Percentiles rank a stretch among this genome's conserved stretches.
Conservation (phyloP, 2,329 filamentous ascomycete genomes). For the Cercospora sojina region DNA sequence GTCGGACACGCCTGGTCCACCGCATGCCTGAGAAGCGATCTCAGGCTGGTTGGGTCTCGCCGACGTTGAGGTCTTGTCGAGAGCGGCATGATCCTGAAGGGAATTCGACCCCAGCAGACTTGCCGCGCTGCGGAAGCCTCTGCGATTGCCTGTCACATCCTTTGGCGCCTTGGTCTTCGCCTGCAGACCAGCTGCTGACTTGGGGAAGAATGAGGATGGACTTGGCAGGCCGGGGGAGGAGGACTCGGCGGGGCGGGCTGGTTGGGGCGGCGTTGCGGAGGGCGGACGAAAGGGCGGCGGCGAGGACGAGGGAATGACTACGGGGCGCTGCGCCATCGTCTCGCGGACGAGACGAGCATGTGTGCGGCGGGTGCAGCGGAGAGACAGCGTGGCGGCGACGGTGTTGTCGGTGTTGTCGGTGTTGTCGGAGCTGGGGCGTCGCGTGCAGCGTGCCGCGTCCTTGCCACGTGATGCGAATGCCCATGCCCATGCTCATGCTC, state of each 20-base stretch:
- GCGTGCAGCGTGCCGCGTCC: not conserved
- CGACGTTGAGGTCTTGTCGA: slow-evolving; percentile 3
- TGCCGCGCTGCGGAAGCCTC: slow-evolving; percentile 21
- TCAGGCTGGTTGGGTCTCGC: not conserved
- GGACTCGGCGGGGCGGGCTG: slow-evolving; percentile 8
- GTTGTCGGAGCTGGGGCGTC: not conserved
- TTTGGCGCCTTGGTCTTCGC: slow-evolving; percentile 7
- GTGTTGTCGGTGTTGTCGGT: not conserved
- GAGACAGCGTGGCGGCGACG: not conserved
- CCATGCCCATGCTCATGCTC: no score
- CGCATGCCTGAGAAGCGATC: not conserved
- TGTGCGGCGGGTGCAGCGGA: not conserved
- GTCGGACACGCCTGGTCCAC: not conserved
- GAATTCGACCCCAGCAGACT: slow-evolving; percentile 12
- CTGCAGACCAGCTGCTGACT: slow-evolving; percentile 5
- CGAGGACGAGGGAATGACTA: slow-evolving; percentile 30
- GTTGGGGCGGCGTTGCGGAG: slow-evolving; percentile 23
- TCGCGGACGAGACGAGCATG: not conserved
- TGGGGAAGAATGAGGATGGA: slow-evolving; percentile 21
- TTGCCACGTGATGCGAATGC: not conserved
- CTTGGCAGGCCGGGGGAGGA: slow-evolving; percentile 26
- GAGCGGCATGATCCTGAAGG: slow-evolving; percentile 2
- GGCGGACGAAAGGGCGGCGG: slow-evolving; percentile 22
- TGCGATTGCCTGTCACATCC: slow-evolving; percentile 7
- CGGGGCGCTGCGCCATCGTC: slow-evolving; percentile 22